Evolutionary conservation across 768 basidiomycete species (phyloP).

Genomic region (Trametopsis cervina): DNA sequence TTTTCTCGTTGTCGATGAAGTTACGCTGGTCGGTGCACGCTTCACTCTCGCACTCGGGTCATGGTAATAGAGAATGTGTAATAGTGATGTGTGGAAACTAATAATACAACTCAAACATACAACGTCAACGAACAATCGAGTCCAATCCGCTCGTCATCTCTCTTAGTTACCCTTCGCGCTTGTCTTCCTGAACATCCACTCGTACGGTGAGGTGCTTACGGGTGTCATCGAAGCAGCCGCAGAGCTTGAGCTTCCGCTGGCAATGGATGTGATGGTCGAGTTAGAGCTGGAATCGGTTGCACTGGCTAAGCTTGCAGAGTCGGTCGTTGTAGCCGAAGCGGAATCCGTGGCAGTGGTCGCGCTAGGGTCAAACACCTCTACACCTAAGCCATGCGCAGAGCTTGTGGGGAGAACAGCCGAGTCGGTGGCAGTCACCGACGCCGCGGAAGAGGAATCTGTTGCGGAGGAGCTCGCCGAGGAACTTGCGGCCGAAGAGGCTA

Average conservation of each 20-base stretch:
- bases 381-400: slow-evolving; percentile 6
- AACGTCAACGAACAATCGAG: background rate
- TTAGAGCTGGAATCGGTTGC: background rate
- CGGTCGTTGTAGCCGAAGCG: slow-evolving; percentile 2
- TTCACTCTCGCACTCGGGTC: no score
- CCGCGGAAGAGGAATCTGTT: background rate
- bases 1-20: no score
- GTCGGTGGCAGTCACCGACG: slow-evolving; percentile 1
- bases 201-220: slow-evolving; percentile 29
- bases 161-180: background rate
- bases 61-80: no score
- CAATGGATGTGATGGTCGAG: slow-evolving; percentile 3
- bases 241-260: background rate
- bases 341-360: background rate
- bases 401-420: slow-evolving; percentile 5
- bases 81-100: background rate
- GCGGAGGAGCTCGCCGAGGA: background rate
- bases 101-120: background rate
- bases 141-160: background rate
- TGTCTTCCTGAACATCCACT: slow-evolving; percentile 30
- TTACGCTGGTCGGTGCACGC: no score
- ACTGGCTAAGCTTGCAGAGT: slow-evolving; percentile 2
- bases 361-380: slow-evolving; percentile 11
- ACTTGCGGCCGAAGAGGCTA: background rate
- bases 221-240: slow-evolving; percentile 15